Conservation (phyloP, 495 filamentous ascomycete genomes). For the Pyrenula aspistea region DNA sequence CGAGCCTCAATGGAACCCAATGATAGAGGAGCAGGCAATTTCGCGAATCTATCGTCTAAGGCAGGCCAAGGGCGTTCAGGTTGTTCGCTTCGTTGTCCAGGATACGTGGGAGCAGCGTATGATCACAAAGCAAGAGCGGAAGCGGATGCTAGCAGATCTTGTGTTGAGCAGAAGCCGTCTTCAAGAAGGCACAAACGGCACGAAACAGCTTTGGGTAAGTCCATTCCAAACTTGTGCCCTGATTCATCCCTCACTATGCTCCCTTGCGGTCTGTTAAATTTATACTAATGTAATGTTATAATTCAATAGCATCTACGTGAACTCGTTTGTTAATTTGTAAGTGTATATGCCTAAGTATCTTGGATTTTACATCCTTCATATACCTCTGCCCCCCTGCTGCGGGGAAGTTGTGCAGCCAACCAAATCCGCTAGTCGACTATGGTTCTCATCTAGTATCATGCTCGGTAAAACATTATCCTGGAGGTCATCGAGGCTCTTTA, state of each 20-base stretch:
- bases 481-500: too few species aligned
- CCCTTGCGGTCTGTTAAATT: neutral
- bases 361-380: too few species aligned
- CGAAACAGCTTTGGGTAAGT: too few species aligned
- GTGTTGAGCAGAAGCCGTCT: neutral
- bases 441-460: too few species aligned
- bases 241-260: neutral
- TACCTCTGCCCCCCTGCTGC: too few species aligned
- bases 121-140: neutral
- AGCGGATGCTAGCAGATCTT: neutral
- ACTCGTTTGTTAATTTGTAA: neutral
- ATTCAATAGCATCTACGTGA: neutral
- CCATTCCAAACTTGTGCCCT: neutral
- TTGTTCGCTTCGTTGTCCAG: slow-evolving; percentile 76
- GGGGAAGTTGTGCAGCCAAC: too few species aligned
- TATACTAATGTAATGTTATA: too few species aligned
- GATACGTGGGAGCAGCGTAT: slow-evolving; percentile 56
- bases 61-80: slow-evolving; percentile 71
- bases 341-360: neutral
- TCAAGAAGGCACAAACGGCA: too few species aligned
- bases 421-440: too few species aligned
- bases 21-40: slow-evolving; percentile 84
- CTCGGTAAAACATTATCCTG: too few species aligned
- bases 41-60: slow-evolving; percentile 94
- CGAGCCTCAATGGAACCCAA: slow-evolving; percentile 97